Conservation (phyloP, 2,329 filamentous ascomycete genomes). For the Colletotrichum horii region DNA sequence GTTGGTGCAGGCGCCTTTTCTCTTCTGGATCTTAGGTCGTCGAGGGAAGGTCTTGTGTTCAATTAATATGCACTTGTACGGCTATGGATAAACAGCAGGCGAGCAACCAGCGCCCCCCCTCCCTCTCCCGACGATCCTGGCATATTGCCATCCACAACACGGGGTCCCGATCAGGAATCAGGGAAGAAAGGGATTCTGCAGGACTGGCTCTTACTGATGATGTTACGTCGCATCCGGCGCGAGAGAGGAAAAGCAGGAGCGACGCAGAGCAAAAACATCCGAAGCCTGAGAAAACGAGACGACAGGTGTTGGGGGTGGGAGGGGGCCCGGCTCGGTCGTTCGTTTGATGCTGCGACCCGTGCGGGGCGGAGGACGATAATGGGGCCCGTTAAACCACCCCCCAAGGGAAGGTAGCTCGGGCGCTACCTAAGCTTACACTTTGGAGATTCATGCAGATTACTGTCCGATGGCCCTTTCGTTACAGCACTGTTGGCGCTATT, state of each 20-base stretch:
- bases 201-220: neutral
- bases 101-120: neutral
- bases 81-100: neutral
- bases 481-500: neutral
- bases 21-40: neutral
- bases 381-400: neutral
- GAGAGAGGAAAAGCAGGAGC: neutral
- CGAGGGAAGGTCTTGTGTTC: neutral
- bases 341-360: neutral
- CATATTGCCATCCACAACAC: neutral
- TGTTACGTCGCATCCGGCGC: neutral
- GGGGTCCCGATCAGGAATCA: neutral
- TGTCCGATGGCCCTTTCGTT: neutral
- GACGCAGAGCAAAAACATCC: neutral
- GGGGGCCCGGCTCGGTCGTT: neutral
- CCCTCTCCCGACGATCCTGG: neutral
- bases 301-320: neutral
- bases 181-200: neutral
- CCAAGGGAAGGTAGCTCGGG: neutral
- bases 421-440: neutral
- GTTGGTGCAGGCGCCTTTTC: neutral
- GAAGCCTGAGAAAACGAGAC: neutral
- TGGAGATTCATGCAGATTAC: neutral
- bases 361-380: neutral
- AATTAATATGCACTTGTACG: neutral